Conservation (phyloP, 2,329 filamentous ascomycete genomes). For the Pseudocercospora fuligena region DNA sequence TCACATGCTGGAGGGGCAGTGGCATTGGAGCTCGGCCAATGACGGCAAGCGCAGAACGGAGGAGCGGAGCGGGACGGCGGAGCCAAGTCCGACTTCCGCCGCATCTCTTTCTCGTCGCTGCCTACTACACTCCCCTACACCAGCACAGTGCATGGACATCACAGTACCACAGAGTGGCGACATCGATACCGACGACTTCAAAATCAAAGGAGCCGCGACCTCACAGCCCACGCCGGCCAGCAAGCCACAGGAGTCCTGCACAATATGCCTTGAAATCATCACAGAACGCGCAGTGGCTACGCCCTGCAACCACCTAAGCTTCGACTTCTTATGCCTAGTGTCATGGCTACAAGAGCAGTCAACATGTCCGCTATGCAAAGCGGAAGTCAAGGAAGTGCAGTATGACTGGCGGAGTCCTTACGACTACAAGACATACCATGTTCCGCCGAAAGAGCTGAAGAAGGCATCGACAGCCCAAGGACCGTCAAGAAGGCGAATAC, state of each 20-base stretch:
- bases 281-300: constrained; percentile 71
- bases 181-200: constrained; percentile 31
- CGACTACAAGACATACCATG: constrained; percentile 62
- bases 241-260: constrained; percentile 62
- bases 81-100: constrained; percentile 12
- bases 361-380: constrained; percentile 76
- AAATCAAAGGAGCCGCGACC: constrained; percentile 35
- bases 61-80: background rate
- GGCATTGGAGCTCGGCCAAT: background rate
- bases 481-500: constrained; percentile 11
- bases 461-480: constrained; percentile 7
- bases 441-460: constrained; percentile 16
- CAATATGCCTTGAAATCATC: constrained; percentile 83
- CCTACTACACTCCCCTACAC: background rate
- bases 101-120: background rate
- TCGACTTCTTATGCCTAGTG: constrained; percentile 83
- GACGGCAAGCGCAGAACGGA: constrained; percentile 3
- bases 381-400: constrained; percentile 62
- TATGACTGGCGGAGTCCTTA: constrained; percentile 64
- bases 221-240: background rate
- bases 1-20: constrained; percentile 8
- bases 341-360: constrained; percentile 78
- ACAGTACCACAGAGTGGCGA: background rate
- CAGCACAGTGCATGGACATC: constrained; percentile 29
- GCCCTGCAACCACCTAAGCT: constrained; percentile 79